A percentile compares a stretch with the other conserved stretches of the same genome.
phyloP scores from a whole-genome alignment of 805 yeast species.

The Candida quercuum region DNA sequence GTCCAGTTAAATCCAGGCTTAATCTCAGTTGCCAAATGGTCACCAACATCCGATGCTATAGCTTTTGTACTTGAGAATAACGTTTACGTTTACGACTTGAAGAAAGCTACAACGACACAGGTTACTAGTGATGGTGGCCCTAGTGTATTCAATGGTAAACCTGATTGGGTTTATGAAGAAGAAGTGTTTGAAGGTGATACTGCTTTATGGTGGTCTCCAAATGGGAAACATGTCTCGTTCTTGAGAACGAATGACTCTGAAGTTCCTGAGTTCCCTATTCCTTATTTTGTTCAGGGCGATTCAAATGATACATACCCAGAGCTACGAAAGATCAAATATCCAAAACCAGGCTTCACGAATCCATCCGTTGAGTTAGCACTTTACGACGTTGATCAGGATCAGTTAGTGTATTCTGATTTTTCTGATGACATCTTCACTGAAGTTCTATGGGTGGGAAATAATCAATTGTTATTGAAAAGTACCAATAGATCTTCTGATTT shows the following conservation, averaged over 20 bases:
- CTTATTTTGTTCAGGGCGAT: slow-evolving; percentile 60
- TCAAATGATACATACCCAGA: slow-evolving; percentile 54
- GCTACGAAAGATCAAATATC: slow-evolving; percentile 61
- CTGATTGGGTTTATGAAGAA: slow-evolving; percentile 95
- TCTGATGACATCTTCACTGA: slow-evolving; percentile 51
- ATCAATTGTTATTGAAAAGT: slow-evolving; percentile 45
- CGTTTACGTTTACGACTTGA: slow-evolving; percentile 48
- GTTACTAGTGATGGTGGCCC: slow-evolving; percentile 69
- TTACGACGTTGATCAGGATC: slow-evolving; percentile 29
- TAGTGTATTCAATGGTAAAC: slow-evolving; percentile 76
- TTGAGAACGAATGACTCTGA: slow-evolving; percentile 65
- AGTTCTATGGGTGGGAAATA: slow-evolving; percentile 62
- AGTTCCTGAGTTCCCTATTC: slow-evolving; percentile 70
- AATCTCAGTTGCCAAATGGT: slow-evolving; percentile 55
- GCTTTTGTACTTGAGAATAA: slow-evolving; percentile 69
- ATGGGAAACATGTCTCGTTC: slow-evolving; percentile 58
- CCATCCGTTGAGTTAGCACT: slow-evolving; percentile 57
- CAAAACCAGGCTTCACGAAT: slow-evolving; percentile 77
- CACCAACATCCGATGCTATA: slow-evolving; percentile 62
- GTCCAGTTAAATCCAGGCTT: slow-evolving; percentile 24
- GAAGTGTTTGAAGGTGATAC: slow-evolving; percentile 70
- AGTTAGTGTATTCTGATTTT: slow-evolving; percentile 36
- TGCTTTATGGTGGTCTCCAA: slow-evolving; percentile 86
- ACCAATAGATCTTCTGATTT: slow-evolving; percentile 64
- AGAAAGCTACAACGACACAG: slow-evolving; percentile 22